phyloP scores from a whole-genome alignment of 2,329 filamentous ascomycete species.

The Xylariaceae sp. region DNA sequence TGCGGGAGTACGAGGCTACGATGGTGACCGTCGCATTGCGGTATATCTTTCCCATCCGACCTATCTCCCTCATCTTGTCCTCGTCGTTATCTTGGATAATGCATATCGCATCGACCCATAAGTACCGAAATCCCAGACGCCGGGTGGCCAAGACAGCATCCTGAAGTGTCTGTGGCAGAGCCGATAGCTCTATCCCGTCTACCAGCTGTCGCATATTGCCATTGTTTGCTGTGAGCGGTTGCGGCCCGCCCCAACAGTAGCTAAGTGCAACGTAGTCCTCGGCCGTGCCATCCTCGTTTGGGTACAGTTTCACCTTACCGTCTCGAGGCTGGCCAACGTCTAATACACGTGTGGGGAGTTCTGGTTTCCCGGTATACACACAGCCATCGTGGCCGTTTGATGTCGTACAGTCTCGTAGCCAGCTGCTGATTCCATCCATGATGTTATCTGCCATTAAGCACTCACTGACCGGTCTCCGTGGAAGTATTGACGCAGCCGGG shows the following conservation, averaged over 20 bases:
- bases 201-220: not conserved
- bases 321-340: not conserved
- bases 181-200: not conserved
- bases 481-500: not conserved
- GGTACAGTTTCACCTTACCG: not conserved
- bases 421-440: not conserved
- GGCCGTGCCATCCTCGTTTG: not conserved
- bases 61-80: constrained; percentile 1
- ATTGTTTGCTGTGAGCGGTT: not conserved
- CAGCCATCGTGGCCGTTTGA: not conserved
- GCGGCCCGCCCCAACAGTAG: not conserved
- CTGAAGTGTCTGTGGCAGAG: not conserved
- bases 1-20: not conserved
- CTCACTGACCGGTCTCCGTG: not conserved
- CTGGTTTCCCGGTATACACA: not conserved
- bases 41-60: constrained; percentile 1
- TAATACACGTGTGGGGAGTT: not conserved
- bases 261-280: not conserved
- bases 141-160: not conserved
- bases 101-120: constrained; percentile 12
- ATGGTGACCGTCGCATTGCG: not conserved
- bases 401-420: not conserved
- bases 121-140: constrained; percentile 4
- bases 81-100: constrained; percentile 8
- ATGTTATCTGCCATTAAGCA: not conserved